Base-by-base conservation (phyloP, 78 protist species). In the Ministeria vibrans region DNA sequence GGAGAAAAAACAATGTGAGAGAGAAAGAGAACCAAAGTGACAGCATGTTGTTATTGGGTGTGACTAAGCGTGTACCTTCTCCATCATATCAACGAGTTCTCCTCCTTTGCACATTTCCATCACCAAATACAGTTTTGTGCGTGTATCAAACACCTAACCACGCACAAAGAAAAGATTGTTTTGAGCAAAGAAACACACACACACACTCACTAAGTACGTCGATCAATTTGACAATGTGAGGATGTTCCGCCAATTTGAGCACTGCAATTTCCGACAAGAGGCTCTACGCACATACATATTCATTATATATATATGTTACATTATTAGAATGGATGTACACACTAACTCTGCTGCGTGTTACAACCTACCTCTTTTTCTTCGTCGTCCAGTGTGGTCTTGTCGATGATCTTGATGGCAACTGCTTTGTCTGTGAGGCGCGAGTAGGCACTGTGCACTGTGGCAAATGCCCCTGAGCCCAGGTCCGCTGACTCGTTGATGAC, bases 91-190 rank as follows among this genome's bases (percentile, higher is more conserved):
- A n/a, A 77, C 7, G 18, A 77, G 66, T 46, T 77, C 81, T 2
- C 81, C 81, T 42, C 81, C 81, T 32, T 32, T 59, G 71, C 81
- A 77, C 44, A 55, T 45, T 36, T 77, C 81, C 81, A 77, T 77
- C 23, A 77, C 81, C 64, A 77, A 53, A 34, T 59, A 77, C 41
- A 77, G 61, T 25, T 20, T 49, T 34, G 7, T 20, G n/a, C 20
- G 55, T 22, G 63, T 30, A 20, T 63, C 71, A 63, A 63, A 63
- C n/a, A n/a, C n/a, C n/a, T n/a, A n/a, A n/a, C n/a, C n/a, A n/a
- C n/a, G n/a, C n/a, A n/a, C n/a, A n/a, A n/a, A n/a, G n/a, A n/a
- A n/a, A n/a, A n/a, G n/a, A n/a, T n/a, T n/a, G n/a, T n/a, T n/a
- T n/a, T n/a, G n/a, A n/a, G n/a, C n/a, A n/a, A n/a, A n/a, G n/a